Percentiles rank a stretch among this genome's conserved stretches.
These are phyloP conservation scores for Fagopyrum tataricum DNA, from an alignment of 148 eudicot species.

Conservation along the genomic window DNA sequence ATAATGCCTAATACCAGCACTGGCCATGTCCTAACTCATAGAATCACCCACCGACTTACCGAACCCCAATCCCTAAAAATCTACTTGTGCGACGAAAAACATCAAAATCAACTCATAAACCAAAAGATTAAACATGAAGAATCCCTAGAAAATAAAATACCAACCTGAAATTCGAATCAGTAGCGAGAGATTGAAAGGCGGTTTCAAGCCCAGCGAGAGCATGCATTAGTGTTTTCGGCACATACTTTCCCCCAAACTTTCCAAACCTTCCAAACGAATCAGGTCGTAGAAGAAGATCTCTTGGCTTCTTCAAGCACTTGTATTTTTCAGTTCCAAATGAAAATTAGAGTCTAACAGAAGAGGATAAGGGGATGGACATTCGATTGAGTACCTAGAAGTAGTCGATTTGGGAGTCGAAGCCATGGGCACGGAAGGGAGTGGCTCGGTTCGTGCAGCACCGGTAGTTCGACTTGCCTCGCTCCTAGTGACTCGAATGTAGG, in stretches of 20 bases:
- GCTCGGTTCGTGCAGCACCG: too few species aligned
- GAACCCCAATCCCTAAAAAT: not conserved
- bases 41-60: not conserved
- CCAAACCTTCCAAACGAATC: conserved; percentile 92
- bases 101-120: not conserved
- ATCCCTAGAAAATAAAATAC: too few species aligned
- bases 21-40: not conserved
- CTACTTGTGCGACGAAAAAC: not conserved
- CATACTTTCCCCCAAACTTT: conserved; percentile 84
- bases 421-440: too few species aligned
- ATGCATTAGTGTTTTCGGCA: conserved; percentile 88
- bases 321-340: too few species aligned
- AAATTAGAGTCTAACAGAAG: too few species aligned
- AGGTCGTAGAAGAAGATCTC: conserved; percentile 36
- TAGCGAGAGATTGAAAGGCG: conserved; percentile 49
- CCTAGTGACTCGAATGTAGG: too few species aligned
- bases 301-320: too few species aligned
- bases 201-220: conserved; percentile 81
- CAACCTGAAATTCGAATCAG: conserved; percentile 72
- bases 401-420: too few species aligned
- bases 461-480: too few species aligned
- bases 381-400: too few species aligned
- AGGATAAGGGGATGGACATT: too few species aligned
- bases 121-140: not conserved
- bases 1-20: too few species aligned